A percentile compares a stretch with the other conserved stretches of the same genome.
These are phyloP conservation scores for Mortierella sp. DNA, from an alignment of 371 early-diverging fungal species.

Conservation along the genomic window DNA sequence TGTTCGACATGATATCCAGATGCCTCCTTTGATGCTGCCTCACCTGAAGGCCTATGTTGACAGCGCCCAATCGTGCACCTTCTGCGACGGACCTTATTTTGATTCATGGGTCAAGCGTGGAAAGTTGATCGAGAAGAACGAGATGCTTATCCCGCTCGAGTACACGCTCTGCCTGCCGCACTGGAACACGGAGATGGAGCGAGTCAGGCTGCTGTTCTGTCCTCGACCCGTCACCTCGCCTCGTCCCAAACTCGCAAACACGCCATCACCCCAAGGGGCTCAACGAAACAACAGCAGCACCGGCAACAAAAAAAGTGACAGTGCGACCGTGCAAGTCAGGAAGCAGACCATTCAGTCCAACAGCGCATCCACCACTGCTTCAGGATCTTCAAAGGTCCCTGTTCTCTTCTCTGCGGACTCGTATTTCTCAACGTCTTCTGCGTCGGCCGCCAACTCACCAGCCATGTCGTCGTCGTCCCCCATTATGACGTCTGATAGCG, in stretches of 20 bases:
- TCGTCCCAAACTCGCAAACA: constrained; percentile 15
- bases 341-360: not conserved
- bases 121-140: constrained; percentile 75
- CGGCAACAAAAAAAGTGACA: not conserved
- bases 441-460: not conserved
- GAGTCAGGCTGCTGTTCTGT: constrained; percentile 68
- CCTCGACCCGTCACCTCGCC: constrained; percentile 65
- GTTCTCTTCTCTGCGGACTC: not conserved
- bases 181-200: constrained; percentile 80
- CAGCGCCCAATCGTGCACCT: constrained; percentile 79
- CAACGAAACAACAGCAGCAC: constrained; percentile 3
- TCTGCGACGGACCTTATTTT: constrained; percentile 91
- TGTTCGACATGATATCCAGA: constrained; percentile 72
- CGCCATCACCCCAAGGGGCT: constrained; percentile 3
- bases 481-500: constrained; percentile 21
- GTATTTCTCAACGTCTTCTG: not conserved
- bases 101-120: constrained; percentile 74
- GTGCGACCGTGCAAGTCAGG: not conserved
- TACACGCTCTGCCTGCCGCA: constrained; percentile 85
- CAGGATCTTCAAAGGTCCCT: not conserved
- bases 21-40: constrained; percentile 66
- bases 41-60: constrained; percentile 77
- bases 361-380: not conserved
- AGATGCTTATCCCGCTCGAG: constrained; percentile 74
- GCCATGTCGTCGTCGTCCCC: constrained; percentile 11